Evolutionary conservation across 2,329 filamentous ascomycete species (phyloP).

Genomic region (Coniosporium tulheliwenetii): DNA sequence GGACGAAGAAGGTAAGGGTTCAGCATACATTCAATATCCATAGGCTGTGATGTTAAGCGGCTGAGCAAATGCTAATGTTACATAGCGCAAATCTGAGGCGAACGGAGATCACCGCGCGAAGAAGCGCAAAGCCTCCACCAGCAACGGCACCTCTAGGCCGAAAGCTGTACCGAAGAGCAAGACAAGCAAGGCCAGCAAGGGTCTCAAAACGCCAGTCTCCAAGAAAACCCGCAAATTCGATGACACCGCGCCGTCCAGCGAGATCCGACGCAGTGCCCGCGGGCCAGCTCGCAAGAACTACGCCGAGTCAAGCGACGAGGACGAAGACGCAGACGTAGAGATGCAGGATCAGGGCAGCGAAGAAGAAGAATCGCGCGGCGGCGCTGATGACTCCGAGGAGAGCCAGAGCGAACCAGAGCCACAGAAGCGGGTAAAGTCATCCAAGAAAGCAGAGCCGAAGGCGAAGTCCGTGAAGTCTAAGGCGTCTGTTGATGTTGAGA

Average conservation of each 20-base stretch:
- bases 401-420: neutral
- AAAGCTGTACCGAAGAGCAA: conserved; percentile 17
- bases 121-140: conserved; percentile 12
- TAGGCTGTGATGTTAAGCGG: neutral
- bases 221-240: conserved; percentile 13
- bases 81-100: conserved; percentile 14
- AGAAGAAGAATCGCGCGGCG: neutral
- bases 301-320: conserved; percentile 25
- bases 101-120: conserved; percentile 6
- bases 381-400: neutral
- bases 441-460: conserved; percentile 17
- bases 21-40: conserved; percentile 7
- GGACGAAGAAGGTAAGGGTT: conserved; percentile 32
- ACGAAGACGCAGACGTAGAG: conserved; percentile 21
- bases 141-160: conserved; percentile 11
- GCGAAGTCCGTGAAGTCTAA: conserved; percentile 67
- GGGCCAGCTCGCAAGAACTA: conserved; percentile 26
- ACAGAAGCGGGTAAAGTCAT: neutral
- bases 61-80: neutral
- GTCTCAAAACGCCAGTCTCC: conserved; percentile 22
- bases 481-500: conserved; percentile 70
- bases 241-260: conserved; percentile 21
- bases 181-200: conserved; percentile 11
- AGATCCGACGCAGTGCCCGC: conserved; percentile 26
- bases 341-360: conserved; percentile 8